These are phyloP conservation scores for Rosa rugosa DNA, from an alignment of 306 rosid genomes.

Conservation along the genomic window DNA sequence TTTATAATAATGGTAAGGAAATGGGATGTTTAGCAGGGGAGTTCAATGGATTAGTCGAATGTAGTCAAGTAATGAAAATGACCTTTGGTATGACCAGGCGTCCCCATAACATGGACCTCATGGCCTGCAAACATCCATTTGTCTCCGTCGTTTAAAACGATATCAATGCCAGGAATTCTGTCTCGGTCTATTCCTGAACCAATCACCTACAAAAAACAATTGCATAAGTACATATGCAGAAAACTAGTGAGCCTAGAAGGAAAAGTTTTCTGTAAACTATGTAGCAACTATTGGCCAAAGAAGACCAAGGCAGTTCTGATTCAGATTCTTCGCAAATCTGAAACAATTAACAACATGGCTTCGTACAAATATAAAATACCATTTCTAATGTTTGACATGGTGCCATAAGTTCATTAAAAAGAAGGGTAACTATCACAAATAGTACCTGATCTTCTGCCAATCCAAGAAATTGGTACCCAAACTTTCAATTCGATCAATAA, in stretches of 20 bases:
- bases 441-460: background rate
- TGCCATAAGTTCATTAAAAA: background rate
- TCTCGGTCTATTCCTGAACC: conserved; percentile 72
- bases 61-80: conserved; percentile 23
- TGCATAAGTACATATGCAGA: conserved; percentile 8
- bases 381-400: background rate
- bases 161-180: conserved; percentile 87
- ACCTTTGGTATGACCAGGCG: conserved; percentile 97
- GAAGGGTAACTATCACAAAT: background rate
- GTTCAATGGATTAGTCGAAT: background rate
- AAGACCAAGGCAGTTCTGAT: background rate
- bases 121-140: conserved; percentile 99
- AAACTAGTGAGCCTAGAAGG: background rate
- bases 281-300: background rate
- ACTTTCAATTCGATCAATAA: background rate
- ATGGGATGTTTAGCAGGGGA: background rate
- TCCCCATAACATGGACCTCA: conserved; percentile 81
- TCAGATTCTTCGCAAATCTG: background rate
- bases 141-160: conserved; percentile 78
- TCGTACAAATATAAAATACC: background rate
- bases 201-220: conserved; percentile 59
- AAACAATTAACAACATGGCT: background rate
- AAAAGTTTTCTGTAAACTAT: background rate
- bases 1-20: background rate
- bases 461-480: background rate